Evolutionary conservation across 2,329 filamentous ascomycete genomes (phyloP).

Genomic region (Esteya vermicola): DNA sequence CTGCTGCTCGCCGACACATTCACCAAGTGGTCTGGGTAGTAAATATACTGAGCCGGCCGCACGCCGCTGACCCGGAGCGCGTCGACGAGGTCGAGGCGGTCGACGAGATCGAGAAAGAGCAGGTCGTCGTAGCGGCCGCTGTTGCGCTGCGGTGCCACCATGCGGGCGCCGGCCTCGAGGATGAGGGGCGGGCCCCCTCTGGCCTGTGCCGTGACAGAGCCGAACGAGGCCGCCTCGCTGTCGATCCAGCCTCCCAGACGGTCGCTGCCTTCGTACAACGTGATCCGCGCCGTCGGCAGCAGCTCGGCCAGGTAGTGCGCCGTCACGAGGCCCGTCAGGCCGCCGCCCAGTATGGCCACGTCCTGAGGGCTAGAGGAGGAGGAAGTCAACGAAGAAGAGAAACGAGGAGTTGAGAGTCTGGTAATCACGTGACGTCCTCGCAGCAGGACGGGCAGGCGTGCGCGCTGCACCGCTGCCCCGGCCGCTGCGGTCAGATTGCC

Average conservation of each 20-base stretch:
- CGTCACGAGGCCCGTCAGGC: constrained; percentile 66
- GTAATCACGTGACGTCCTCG: too few relatives aligned
- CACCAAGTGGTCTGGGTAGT: constrained; percentile 75
- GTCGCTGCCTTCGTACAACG: constrained; percentile 60
- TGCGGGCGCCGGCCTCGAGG: constrained; percentile 76
- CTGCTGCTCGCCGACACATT: constrained; percentile 22
- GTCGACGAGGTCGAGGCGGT: constrained; percentile 15
- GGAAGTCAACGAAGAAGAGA: too few relatives aligned
- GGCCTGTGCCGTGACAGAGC: too few relatives aligned
- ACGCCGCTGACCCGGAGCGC: constrained; percentile 40
- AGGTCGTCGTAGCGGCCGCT: constrained; percentile 41
- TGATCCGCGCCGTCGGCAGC: constrained; percentile 58
- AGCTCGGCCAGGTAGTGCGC: constrained; percentile 63
- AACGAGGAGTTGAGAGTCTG: too few relatives aligned
- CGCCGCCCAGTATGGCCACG: constrained; percentile 63
- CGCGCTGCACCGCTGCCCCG: too few relatives aligned
- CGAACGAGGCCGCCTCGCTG: constrained; percentile 28
- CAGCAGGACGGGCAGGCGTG: too few relatives aligned
- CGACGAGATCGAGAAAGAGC: constrained; percentile 56
- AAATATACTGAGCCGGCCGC: constrained; percentile 54
- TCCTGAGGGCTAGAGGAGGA: constrained; percentile 10
- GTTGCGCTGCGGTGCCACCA: constrained; percentile 41
- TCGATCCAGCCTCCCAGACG: constrained; percentile 74
- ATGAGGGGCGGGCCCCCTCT: constrained; percentile 36
- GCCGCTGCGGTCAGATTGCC: too few relatives aligned